These are phyloP conservation scores for Hymenoscyphus fraxineus DNA, from an alignment of 2,329 filamentous ascomycete species.

Conservation along the genomic window DNA sequence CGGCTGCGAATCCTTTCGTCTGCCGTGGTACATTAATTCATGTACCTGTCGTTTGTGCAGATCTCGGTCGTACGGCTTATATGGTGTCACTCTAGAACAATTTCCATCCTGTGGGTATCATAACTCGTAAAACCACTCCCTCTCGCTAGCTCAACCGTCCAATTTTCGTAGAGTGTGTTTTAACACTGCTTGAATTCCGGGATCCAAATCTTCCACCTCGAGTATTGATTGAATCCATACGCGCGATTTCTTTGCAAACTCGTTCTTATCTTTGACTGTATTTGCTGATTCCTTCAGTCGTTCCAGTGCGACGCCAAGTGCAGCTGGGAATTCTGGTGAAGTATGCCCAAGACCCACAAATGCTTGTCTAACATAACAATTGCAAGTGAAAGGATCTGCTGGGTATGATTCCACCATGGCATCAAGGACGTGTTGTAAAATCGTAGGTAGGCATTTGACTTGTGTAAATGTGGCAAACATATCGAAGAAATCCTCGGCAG, in stretches of 20 bases:
- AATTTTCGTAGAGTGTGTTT: neutral
- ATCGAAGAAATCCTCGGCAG: slow-evolving; percentile 75
- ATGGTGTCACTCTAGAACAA: neutral
- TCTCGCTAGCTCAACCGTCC: neutral
- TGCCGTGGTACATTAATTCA: neutral
- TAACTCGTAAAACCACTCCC: neutral
- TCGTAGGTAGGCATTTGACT: slow-evolving; percentile 59
- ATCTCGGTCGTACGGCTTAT: neutral
- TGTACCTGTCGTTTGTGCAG: neutral
- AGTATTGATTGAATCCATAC: slow-evolving; percentile 55
- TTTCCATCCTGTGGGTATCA: neutral
- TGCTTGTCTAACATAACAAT: slow-evolving; percentile 68
- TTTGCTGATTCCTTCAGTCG: slow-evolving; percentile 53
- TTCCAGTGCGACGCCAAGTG: slow-evolving; percentile 62
- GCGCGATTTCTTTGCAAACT: slow-evolving; percentile 46
- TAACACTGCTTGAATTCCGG: slow-evolving; percentile 50
- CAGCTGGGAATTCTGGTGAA: slow-evolving; percentile 69
- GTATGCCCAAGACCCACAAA: slow-evolving; percentile 60
- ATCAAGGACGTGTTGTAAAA: slow-evolving; percentile 71
- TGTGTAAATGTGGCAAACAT: slow-evolving; percentile 69
- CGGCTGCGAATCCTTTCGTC: neutral
- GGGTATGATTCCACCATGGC: slow-evolving; percentile 58
- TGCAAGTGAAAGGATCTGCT: slow-evolving; percentile 58
- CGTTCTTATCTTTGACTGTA: slow-evolving; percentile 42
- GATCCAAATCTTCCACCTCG: slow-evolving; percentile 48